Evolutionary conservation across 1,139 yeast species (phyloP), one percentile per base, ranked within the genome.

Genomic region (Hyphopichia wangnamkhiaoensis): DNA sequence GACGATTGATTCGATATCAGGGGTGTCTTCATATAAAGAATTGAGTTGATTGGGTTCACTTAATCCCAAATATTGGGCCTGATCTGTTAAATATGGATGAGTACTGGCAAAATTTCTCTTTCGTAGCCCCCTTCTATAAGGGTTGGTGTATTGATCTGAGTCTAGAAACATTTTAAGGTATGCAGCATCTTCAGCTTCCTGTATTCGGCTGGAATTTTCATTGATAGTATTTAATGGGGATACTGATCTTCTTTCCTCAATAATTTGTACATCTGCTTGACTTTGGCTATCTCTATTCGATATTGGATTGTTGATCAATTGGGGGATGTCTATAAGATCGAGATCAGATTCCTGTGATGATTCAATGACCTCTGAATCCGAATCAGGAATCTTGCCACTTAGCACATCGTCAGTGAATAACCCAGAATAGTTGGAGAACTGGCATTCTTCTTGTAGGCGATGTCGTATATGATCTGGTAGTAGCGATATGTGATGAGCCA

Each of bases 61-160:
- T 9, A 73, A 53, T 1, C 73, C 77, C 34, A 73, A 54, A 58
- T 71, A 72, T 43, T 69, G 73, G 2, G 75, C 76, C 44, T 71
- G 75, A 45, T 73, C 79, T 3, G 76, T 72, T 17, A 73, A 47
- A 45, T 73, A 73, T 0, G 79, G 79, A 49, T 71, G 76, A 2
- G 75, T 63, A 49, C 74, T 67, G 2, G 77, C 66, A 46, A 73
- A 73, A 35, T 68, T 72, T 20, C 79, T 52, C 47, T 70, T 69
- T 5, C 79, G 54, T 16, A 73, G 53, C 5, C 73, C 70, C 39
- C 77, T 47, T 35, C 67, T 44, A 2, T 54, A 43, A 5, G 45
- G 19, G 3, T 38, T 24, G 13, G 15, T 20, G 16, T 33, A 13
- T 3, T 24, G 24, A 16, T 34, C 37, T 13, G 38, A 33, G 5